These are phyloP conservation scores for Choanephora cucurbitarum DNA, from an alignment of 371 early-diverging fungal genomes.

Conservation along the genomic window DNA sequence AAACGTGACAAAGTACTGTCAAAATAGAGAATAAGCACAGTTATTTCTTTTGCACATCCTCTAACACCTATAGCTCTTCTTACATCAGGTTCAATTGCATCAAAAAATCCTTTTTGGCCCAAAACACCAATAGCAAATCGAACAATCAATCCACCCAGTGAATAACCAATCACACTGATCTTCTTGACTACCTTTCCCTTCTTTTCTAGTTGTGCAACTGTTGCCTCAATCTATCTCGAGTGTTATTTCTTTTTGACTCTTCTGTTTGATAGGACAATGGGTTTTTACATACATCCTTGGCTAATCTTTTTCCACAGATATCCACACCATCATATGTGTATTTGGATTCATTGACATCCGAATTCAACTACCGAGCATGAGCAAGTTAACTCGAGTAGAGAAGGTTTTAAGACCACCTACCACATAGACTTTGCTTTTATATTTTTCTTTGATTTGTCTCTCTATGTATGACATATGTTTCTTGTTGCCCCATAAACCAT, in stretches of 20 bases:
- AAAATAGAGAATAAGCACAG: slow-evolving; percentile 10
- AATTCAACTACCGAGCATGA: slow-evolving; percentile 55
- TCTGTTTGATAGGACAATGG: not conserved
- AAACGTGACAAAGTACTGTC: slow-evolving; percentile 67
- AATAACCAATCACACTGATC: slow-evolving; percentile 78
- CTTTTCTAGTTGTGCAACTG: slow-evolving; percentile 8
- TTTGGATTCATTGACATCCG: slow-evolving; percentile 48
- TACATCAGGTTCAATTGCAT: slow-evolving; percentile 54
- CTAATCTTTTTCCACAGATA: slow-evolving; percentile 62
- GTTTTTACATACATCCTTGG: slow-evolving; percentile 35
- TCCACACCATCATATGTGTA: slow-evolving; percentile 74
- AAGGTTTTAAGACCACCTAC: slow-evolving; percentile 26
- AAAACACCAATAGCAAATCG: slow-evolving; percentile 74
- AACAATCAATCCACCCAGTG: slow-evolving; percentile 76
- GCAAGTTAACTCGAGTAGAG: too few relatives aligned
- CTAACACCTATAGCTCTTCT: not conserved
- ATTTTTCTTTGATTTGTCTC: slow-evolving; percentile 32
- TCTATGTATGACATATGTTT: slow-evolving; percentile 56
- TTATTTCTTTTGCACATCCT: not conserved
- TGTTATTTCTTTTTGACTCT: too few relatives aligned
- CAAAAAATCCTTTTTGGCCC: slow-evolving; percentile 60
- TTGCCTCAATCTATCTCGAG: slow-evolving; percentile 14
- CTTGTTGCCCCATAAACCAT: slow-evolving; percentile 71
- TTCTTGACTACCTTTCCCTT: slow-evolving; percentile 43
- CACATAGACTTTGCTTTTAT: slow-evolving; percentile 27